These are phyloP conservation scores for Boletus rubescentipes DNA, from an alignment of 768 basidiomycete species.

Conservation along the genomic window DNA sequence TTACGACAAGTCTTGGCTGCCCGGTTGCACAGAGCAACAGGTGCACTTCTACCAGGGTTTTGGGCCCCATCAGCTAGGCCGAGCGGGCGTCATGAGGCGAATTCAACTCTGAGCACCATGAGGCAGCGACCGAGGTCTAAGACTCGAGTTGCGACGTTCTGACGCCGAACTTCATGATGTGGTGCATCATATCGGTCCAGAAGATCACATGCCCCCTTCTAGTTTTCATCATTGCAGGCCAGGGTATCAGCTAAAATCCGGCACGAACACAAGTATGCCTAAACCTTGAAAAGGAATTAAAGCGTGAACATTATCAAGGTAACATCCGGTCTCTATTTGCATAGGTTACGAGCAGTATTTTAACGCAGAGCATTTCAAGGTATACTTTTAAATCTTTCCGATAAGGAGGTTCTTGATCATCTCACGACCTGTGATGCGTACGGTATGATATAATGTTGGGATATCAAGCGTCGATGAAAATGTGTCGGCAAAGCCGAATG, in stretches of 20 bases:
- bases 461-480: slow-evolving; percentile 89
- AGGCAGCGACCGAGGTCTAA: no score
- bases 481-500: slow-evolving; percentile 87
- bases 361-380: not conserved
- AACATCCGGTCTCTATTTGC: not conserved
- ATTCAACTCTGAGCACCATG: not conserved
- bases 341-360: not conserved
- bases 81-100: no score
- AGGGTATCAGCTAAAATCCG: not conserved
- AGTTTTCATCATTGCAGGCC: not conserved
- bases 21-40: not conserved
- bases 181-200: no score
- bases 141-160: no score
- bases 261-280: not conserved
- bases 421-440: slow-evolving; percentile 76
- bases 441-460: slow-evolving; percentile 76
- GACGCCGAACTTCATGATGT: no score
- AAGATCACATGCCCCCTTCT: no score
- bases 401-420: slow-evolving; percentile 78
- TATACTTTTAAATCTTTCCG: slow-evolving; percentile 70
- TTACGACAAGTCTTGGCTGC: not conserved
- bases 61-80: not conserved
- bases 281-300: no score
- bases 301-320: no score
- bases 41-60: not conserved